Base-by-base conservation (phyloP, 2,329 filamentous ascomycete genomes). In the Purpureocillium lavendulum region DNA sequence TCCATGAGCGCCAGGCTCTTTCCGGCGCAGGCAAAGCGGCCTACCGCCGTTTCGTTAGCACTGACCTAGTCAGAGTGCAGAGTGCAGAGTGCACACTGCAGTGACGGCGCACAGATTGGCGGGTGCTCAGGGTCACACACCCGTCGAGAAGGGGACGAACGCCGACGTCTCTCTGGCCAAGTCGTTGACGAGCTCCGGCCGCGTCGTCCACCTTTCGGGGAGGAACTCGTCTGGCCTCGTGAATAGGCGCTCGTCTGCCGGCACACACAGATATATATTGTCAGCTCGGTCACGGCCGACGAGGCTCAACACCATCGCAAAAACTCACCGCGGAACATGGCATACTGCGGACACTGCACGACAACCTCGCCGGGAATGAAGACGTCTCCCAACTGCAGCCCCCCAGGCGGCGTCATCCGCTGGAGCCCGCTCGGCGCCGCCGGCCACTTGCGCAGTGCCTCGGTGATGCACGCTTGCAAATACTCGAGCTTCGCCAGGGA, bases 401-500 rank as follows among this genome's bases (percentile, higher is more conserved):
- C 66, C 31, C 63, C 52, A 0, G 57, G 53, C 0, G 65, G 62
- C 3, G 64, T 65, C 24, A 58, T 43, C 2, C 66, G 48, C 33
- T 57, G 55, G 5, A 59, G 26, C 2, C 60, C 62, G 2, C 52
- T 53, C 0, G 59, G 57, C 1, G 65, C 57, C 1, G 64, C 48
- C 2, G 65, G 63, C 32, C 60, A 50, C 4, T 68, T 45, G 1
- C 65, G 53, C 28, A 67, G 49, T 0, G 59, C 37, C 43, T 70
- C 67, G 34, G 69, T 56, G 34, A 70, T 60, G 29, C 53, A 50
- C 3, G 58, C 64, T 34, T 60, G 53, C 10, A 66, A 53, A 32
- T 56, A 50, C 13, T 44, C 40, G 24, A 58, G 41, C 30, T 49
- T 50, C 3, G 47, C 45, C 5, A 59, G 45, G 9, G 34, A 37